Percentiles rank a stretch among this genome's conserved stretches.
phyloP scores from a whole-genome alignment of 2,329 filamentous ascomycete genomes.

The Lachnellula occidentalis region DNA sequence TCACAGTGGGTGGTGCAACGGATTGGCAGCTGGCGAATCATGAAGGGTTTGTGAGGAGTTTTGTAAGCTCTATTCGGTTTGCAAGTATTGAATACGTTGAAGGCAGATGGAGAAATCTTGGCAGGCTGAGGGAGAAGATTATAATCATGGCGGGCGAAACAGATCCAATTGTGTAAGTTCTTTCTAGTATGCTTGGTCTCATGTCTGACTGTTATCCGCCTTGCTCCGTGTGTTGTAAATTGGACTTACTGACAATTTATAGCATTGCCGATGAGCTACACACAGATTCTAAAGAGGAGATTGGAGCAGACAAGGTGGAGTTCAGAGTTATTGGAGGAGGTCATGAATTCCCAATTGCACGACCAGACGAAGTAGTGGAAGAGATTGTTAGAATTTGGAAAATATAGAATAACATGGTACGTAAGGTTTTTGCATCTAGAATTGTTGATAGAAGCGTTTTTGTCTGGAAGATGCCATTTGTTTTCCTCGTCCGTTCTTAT shows the following conservation, averaged over 20 bases:
- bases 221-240: slow-evolving; percentile 23
- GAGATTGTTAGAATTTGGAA: slow-evolving; percentile 46
- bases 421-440: background rate
- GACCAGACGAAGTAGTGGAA: slow-evolving; percentile 38
- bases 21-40: slow-evolving; percentile 55
- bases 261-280: slow-evolving; percentile 37
- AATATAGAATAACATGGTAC: background rate
- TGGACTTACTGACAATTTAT: background rate
- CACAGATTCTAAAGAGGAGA: slow-evolving; percentile 16
- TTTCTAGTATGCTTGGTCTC: slow-evolving; percentile 19
- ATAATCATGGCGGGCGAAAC: slow-evolving; percentile 43
- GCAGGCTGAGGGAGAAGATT: slow-evolving; percentile 43
- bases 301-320: slow-evolving; percentile 37
- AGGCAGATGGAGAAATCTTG: slow-evolving; percentile 44
- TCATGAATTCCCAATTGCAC: slow-evolving; percentile 61
- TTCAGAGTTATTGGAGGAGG: slow-evolving; percentile 49
- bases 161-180: slow-evolving; percentile 41
- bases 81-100: slow-evolving; percentile 50
- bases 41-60: slow-evolving; percentile 52
- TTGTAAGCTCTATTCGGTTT: slow-evolving; percentile 52
- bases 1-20: slow-evolving; percentile 33
- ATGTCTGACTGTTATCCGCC: slow-evolving; percentile 39
- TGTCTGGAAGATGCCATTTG: background rate
- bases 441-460: background rate
- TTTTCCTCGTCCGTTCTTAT: too few species aligned